Conservation (phyloP, 495 filamentous ascomycete genomes). For the Penicillium chermesinum region DNA sequence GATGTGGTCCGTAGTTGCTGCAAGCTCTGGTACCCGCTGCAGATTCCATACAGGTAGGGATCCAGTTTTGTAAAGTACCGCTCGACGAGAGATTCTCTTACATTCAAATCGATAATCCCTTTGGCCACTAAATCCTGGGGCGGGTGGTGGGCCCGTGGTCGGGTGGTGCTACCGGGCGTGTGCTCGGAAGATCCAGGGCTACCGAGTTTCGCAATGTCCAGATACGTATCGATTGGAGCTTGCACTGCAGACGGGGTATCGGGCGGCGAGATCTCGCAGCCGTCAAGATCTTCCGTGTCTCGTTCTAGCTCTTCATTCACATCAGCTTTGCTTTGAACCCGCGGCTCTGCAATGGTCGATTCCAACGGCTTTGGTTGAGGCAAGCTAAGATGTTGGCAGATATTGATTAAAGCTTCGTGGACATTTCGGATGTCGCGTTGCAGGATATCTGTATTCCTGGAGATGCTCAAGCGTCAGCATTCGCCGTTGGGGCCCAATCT, state of each 20-base stretch:
- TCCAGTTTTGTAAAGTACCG: constrained; percentile 38
- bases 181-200: constrained; percentile 22
- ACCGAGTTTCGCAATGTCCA: constrained; percentile 25
- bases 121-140: constrained; percentile 36
- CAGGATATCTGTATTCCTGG: constrained; percentile 20
- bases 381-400: constrained; percentile 15
- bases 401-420: constrained; percentile 7
- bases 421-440: constrained; percentile 13
- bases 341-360: constrained; percentile 9
- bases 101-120: constrained; percentile 27
- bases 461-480: background rate
- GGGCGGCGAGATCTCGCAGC: constrained; percentile 26
- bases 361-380: constrained; percentile 12
- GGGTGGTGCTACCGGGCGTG: constrained; percentile 20
- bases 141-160: constrained; percentile 13
- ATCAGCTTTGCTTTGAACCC: constrained; percentile 2
- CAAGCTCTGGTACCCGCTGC: constrained; percentile 28
- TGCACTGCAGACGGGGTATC: constrained; percentile 30
- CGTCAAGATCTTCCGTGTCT: constrained; percentile 21
- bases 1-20: constrained; percentile 27
- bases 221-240: constrained; percentile 35
- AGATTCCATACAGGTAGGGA: constrained; percentile 40
- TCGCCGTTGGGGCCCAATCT: background rate
- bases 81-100: constrained; percentile 32
- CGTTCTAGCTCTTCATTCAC: constrained; percentile 12